A percentile compares a stretch with the other conserved stretches of the same genome.
Conservation (phyloP, 805 yeast species). For the Lachancea meyersii region DNA sequence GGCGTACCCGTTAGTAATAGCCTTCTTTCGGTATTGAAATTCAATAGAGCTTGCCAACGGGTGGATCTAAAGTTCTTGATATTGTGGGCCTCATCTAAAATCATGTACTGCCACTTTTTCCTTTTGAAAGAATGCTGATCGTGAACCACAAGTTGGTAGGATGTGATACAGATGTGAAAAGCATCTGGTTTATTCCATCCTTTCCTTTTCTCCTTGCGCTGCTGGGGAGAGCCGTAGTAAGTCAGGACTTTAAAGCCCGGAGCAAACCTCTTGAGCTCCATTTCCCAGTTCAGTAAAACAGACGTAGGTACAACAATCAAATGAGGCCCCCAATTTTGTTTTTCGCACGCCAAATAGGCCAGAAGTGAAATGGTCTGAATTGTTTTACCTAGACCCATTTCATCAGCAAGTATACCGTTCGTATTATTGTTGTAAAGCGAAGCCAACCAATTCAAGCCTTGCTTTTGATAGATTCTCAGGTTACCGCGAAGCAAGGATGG, state of each 20-base stretch:
- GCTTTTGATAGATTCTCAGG: slow-evolving; percentile 86
- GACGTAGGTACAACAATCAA: slow-evolving; percentile 95
- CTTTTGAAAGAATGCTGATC: slow-evolving; percentile 92
- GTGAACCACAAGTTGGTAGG: slow-evolving; percentile 95
- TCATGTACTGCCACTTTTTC: slow-evolving; percentile 93
- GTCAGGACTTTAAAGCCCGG: slow-evolving; percentile 96
- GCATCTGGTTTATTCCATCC: slow-evolving; percentile 98
- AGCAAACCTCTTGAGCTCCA: slow-evolving; percentile 97
- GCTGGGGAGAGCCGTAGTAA: slow-evolving; percentile 95
- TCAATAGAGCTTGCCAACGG: slow-evolving; percentile 92
- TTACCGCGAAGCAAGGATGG: slow-evolving; percentile 77
- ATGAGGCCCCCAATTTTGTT: slow-evolving; percentile 97
- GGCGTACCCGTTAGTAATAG: slow-evolving; percentile 94
- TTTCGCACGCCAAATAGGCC: slow-evolving; percentile 86
- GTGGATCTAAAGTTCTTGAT: slow-evolving; percentile 94
- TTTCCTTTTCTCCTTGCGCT: slow-evolving; percentile 87
- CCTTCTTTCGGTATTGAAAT: slow-evolving; percentile 88
- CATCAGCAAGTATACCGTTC: slow-evolving; percentile 96
- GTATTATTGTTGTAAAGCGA: slow-evolving; percentile 87
- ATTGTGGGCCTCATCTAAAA: slow-evolving; percentile 95
- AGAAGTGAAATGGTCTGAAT: slow-evolving; percentile 89
- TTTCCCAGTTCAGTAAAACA: slow-evolving; percentile 97
- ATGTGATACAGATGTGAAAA: slow-evolving; percentile 94
- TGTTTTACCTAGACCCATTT: slow-evolving; percentile 97
- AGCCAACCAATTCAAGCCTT: slow-evolving; percentile 95